phyloP scores from a whole-genome alignment of 1,139 yeast genomes.

The Hyphopichia wangnamkhiaoensis region DNA sequence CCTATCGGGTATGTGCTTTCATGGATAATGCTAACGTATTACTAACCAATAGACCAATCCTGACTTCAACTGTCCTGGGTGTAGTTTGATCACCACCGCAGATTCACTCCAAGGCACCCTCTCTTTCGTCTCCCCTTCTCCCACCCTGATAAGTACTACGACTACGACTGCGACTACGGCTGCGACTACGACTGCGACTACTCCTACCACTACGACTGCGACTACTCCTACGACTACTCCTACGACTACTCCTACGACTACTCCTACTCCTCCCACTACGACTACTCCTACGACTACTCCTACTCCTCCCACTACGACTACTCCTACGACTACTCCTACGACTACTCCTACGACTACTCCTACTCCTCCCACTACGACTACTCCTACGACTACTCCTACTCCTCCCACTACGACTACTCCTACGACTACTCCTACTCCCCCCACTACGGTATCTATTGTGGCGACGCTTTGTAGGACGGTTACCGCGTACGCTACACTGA shows the following conservation, averaged over 20 bases:
- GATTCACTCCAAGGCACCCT: constrained; percentile 23
- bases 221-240: constrained; percentile 3
- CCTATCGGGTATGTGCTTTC: constrained; percentile 15
- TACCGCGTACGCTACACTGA: not conserved
- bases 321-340: not conserved
- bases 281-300: constrained; percentile 9
- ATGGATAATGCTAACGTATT: not conserved
- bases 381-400: constrained; percentile 7
- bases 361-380: not conserved
- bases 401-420: constrained; percentile 14
- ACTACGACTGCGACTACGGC: constrained; percentile 1
- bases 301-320: constrained; percentile 9
- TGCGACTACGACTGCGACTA: constrained; percentile 4
- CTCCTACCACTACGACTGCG: constrained; percentile 4
- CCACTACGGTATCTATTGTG: constrained; percentile 8
- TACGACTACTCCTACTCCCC: constrained; percentile 10
- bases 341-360: not conserved
- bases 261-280: constrained; percentile 9
- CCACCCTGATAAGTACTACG: constrained; percentile 2
- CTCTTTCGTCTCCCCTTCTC: constrained; percentile 7
- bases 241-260: constrained; percentile 4
- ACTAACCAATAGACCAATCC: constrained; percentile 22
- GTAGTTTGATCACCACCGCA: constrained; percentile 25
- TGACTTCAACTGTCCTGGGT: constrained; percentile 23
- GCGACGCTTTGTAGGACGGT: not conserved